phyloP scores from a whole-genome alignment of 768 basidiomycete genomes.

The Trametes villosa region DNA sequence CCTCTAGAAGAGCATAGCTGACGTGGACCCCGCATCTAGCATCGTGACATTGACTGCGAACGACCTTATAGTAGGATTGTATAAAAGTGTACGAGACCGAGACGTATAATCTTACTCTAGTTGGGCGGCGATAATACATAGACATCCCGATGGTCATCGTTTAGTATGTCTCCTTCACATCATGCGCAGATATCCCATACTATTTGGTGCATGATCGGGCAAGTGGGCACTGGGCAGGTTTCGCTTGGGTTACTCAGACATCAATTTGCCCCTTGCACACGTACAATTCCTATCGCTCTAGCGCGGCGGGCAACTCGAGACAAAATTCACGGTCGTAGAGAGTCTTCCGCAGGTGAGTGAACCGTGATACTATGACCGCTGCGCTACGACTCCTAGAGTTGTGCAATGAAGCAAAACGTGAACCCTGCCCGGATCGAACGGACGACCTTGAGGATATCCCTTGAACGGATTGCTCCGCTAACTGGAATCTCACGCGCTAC shows the following conservation, averaged over 20 bases:
- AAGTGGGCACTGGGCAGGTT: too few species aligned
- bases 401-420: conserved; percentile 5
- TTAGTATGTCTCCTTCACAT: too few species aligned
- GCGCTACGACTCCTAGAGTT: too few species aligned
- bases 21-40: conserved; percentile 40
- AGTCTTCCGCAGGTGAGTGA: too few species aligned
- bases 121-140: neutral
- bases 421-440: conserved; percentile 31
- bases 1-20: conserved; percentile 7
- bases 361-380: too few species aligned
- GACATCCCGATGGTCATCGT: neutral
- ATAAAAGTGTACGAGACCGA: conserved; percentile 45
- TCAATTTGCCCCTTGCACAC: too few species aligned
- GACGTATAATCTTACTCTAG: neutral
- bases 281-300: too few species aligned
- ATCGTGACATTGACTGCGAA: conserved; percentile 92
- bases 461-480: conserved; percentile 3
- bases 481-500: conserved; percentile 29
- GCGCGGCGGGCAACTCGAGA: too few species aligned
- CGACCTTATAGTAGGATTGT: conserved; percentile 72
- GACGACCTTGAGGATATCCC: conserved; percentile 29
- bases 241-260: too few species aligned
- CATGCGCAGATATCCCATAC: too few species aligned
- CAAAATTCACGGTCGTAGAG: too few species aligned
- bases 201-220: too few species aligned